Base-by-base conservation (phyloP, 805 yeast species). In the Aciculoconidium aculeatum region DNA sequence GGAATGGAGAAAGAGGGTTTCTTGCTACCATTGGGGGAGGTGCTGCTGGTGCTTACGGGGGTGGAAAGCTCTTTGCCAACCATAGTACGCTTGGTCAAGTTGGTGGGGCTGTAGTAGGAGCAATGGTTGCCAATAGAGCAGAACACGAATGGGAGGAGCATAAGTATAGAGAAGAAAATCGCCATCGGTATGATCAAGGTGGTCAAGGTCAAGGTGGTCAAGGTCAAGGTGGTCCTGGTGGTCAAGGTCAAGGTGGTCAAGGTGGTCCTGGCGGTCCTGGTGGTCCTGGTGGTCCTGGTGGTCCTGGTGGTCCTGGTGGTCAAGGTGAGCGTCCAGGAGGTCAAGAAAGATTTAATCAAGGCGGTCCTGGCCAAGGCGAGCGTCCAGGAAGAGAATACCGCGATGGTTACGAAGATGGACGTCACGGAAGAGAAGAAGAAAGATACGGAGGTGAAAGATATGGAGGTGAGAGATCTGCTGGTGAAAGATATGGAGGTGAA, bases 11-110 rank as follows among this genome's bases (percentile, higher is more conserved):
- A 19, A 43, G 46, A 29, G 58, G 58, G 1, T 38, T 52, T 15
- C 15, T 51, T 15, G 40, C 53, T 22, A 41, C 53, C n/a, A 39
- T 52, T 11, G 55, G 40, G 6, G 58, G 57, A 10, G 57, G 53
- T 29, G 56, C 51, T 7, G 55, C 53, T n/a, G 58, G 58, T 28
- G 57, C 48, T 10, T 45, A 31, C 21, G 55, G 49, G 15, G 58
- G 58, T 19, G 37, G 40, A 21, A 52, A 52, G 40, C 14, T 52
- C 25, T 51, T 53, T n/a, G 24, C 28, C 25, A 35, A 36, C 34
- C 58, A 52, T 39, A 39, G 47, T 15, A 51, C 52, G 8, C 31
- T 52, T 8, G 58, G 58, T n/a, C 45, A 45, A 14, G 41, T 52
- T 30, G 53, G 44, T 11, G 58, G 58, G 30, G 58, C 55, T 25